Evolutionary conservation across 2,329 filamentous ascomycete species (phyloP).

Genomic region (Magnaporthiopsis incrustans): DNA sequence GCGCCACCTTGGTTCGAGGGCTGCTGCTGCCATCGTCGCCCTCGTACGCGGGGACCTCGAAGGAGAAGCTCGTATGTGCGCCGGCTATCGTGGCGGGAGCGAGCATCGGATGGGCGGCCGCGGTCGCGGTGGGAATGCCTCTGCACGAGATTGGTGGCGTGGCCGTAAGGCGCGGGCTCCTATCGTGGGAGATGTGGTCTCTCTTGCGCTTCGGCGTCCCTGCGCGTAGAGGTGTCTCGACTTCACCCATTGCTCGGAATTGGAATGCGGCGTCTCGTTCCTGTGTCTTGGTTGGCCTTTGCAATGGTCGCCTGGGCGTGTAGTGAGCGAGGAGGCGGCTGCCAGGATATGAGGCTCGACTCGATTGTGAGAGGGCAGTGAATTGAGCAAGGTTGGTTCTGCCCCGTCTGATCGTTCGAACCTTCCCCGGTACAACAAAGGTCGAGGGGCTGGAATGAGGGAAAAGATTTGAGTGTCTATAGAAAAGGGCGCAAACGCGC

Average conservation of each 20-base stretch:
- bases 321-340: neutral
- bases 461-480: neutral
- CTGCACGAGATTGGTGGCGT: slow-evolving; percentile 2
- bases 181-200: slow-evolving; percentile 14
- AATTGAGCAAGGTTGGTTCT: neutral
- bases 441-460: neutral
- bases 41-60: slow-evolving; percentile 7
- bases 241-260: neutral
- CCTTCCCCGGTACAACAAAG: too few species aligned
- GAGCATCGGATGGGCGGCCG: neutral
- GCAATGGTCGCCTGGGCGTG: neutral
- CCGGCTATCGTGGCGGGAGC: neutral
- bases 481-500: neutral
- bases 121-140: neutral
- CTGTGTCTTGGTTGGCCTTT: neutral
- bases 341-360: neutral
- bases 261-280: neutral
- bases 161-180: slow-evolving; percentile 5
- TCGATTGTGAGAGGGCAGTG: neutral
- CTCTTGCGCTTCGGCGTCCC: slow-evolving; percentile 24
- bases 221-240: slow-evolving; percentile 13
- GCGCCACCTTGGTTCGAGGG: slow-evolving; percentile 43
- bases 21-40: slow-evolving; percentile 41
- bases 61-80: slow-evolving; percentile 5
- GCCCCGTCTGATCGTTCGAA: neutral